phyloP scores from a whole-genome alignment of 495 filamentous ascomycete species.

The Schizothecium vesticola region DNA sequence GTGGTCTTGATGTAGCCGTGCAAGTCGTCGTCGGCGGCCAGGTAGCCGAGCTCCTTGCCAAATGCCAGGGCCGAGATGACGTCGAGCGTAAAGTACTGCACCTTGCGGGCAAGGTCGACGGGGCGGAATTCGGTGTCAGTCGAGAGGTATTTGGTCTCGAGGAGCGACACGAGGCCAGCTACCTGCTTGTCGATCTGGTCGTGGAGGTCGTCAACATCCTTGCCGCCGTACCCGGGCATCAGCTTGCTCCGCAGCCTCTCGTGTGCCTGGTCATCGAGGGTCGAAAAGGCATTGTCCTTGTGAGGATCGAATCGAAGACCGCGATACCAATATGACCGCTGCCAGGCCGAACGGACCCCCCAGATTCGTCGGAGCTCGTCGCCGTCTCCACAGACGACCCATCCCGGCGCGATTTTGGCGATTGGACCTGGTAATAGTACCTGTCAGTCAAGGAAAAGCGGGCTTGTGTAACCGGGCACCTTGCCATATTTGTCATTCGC shows the following conservation, averaged over 20 bases:
- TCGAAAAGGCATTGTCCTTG: conserved; percentile 3
- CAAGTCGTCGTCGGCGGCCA: conserved; percentile 30
- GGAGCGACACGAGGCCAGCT: conserved; percentile 34
- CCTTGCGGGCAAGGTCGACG: conserved; percentile 40
- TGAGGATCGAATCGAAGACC: neutral
- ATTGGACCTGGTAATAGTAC: conserved; percentile 15
- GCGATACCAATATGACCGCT: conserved; percentile 17
- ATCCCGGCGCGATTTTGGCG: conserved; percentile 32
- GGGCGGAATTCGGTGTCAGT: conserved; percentile 27
- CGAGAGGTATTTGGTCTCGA: conserved; percentile 42
- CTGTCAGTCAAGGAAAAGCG: neutral
- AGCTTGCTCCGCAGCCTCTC: conserved; percentile 8
- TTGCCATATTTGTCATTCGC: conserved; percentile 22
- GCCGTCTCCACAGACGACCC: conserved; percentile 33
- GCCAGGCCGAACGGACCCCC: conserved; percentile 3
- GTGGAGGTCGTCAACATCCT: conserved; percentile 27
- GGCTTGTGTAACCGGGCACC: neutral
- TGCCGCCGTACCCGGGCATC: conserved; percentile 27
- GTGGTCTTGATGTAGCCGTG: conserved; percentile 23
- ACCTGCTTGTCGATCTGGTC: conserved; percentile 40
- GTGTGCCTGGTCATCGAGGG: conserved; percentile 1
- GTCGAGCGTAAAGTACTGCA: conserved; percentile 38
- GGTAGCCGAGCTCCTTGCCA: conserved; percentile 34
- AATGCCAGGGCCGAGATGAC: conserved; percentile 36
- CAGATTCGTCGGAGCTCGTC: neutral